Evolutionary conservation across 2,329 filamentous ascomycete species (phyloP).

Genomic region (Allantophomopsis lycopodina): DNA sequence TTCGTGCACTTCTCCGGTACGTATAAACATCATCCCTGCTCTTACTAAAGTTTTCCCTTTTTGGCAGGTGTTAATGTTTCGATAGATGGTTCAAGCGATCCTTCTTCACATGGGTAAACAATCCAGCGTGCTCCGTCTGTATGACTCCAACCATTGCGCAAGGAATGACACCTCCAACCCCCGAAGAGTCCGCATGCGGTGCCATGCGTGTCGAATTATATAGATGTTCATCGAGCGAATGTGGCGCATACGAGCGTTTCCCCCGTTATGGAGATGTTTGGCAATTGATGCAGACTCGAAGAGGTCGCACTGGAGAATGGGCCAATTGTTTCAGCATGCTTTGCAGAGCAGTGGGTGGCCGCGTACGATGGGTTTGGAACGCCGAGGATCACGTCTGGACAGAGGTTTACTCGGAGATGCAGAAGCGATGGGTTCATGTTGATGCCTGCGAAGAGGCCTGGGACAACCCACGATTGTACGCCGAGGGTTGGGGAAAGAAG

Average conservation of each 20-base stretch:
- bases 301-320: constrained; percentile 88
- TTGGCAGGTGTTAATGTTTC: constrained; percentile 6
- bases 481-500: constrained; percentile 91
- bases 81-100: constrained; percentile 84
- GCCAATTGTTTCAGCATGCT: constrained; percentile 99
- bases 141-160: constrained; percentile 69
- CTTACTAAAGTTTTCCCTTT: constrained; percentile 5
- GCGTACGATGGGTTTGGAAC: constrained; percentile 97
- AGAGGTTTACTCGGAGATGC: constrained; percentile 89
- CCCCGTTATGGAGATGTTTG: constrained; percentile 93
- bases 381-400: constrained; percentile 97
- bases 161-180: constrained; percentile 72
- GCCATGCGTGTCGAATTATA: constrained; percentile 84
- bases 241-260: constrained; percentile 74
- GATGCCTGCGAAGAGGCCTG: constrained; percentile 90
- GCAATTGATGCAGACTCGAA: constrained; percentile 73
- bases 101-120: constrained; percentile 96
- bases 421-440: constrained; percentile 91
- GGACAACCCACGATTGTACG: constrained; percentile 87
- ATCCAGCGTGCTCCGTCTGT: constrained; percentile 75
- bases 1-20: constrained; percentile 72
- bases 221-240: constrained; percentile 64
- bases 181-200: constrained; percentile 80
- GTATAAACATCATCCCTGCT: constrained; percentile 16
- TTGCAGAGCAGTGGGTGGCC: constrained; percentile 78